Conservation (phyloP, 176 grass and related monocot genomes). For the Echinochloa phyllopogon region DNA sequence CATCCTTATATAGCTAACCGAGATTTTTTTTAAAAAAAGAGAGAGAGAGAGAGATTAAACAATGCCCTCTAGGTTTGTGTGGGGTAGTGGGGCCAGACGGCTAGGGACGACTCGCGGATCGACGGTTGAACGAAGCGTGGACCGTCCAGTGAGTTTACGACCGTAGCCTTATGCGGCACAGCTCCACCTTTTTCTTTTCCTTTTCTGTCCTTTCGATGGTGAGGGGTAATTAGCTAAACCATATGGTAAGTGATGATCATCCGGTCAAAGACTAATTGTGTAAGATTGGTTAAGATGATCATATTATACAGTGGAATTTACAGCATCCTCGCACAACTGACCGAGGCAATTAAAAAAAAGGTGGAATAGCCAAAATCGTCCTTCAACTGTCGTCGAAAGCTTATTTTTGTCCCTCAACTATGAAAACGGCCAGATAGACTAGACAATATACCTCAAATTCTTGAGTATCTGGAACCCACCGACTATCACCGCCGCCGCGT, state of each 20-base stretch:
- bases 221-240: not conserved
- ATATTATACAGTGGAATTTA: not conserved
- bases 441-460: too few species aligned
- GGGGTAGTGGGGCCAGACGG: not conserved
- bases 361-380: not conserved
- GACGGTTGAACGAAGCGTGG: not conserved
- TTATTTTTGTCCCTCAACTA: too few species aligned
- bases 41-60: too few species aligned
- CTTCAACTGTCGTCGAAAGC: too few species aligned
- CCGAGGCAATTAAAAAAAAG: not conserved
- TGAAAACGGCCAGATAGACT: too few species aligned
- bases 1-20: too few species aligned
- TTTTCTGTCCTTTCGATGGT: not conserved
- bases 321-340: not conserved
- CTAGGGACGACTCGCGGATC: conserved; percentile 38
- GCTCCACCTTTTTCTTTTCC: not conserved
- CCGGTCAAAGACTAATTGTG: not conserved
- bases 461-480: conserved; percentile 60
- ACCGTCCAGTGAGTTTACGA: too few species aligned
- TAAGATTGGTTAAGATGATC: not conserved
- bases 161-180: too few species aligned
- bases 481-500: conserved; percentile 45
- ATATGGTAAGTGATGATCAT: not conserved
- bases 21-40: too few species aligned
- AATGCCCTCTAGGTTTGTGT: too few species aligned